Conservation (phyloP, 768 basidiomycete genomes). For the Lyophyllum decastes region DNA sequence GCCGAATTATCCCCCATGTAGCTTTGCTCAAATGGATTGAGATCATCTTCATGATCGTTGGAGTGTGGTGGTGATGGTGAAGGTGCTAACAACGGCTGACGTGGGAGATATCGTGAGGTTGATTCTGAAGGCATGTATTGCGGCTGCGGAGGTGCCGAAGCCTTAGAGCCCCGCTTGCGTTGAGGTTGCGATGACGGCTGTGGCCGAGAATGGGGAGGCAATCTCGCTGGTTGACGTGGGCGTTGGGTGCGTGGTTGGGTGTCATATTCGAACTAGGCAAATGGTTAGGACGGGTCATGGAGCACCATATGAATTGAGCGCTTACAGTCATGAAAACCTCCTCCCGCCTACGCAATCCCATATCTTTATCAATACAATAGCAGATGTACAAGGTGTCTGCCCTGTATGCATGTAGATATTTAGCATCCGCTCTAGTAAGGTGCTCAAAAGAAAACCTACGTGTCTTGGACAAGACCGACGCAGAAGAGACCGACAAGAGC, state of each 20-base stretch:
- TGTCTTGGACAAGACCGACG: slow-evolving; percentile 77
- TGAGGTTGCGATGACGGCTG: slow-evolving; percentile 10
- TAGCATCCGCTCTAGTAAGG: neutral
- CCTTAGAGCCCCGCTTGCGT: neutral
- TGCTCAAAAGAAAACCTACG: slow-evolving; percentile 27
- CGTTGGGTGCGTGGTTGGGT: slow-evolving; percentile 14
- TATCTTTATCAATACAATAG: slow-evolving; percentile 51
- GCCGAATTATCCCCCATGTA: slow-evolving; percentile 27
- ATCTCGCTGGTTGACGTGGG: slow-evolving; percentile 7
- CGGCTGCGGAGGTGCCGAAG: slow-evolving; percentile 15
- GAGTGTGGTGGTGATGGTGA: slow-evolving; percentile 14
- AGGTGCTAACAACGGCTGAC: slow-evolving; percentile 25
- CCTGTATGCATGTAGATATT: slow-evolving; percentile 20
- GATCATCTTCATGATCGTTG: slow-evolving; percentile 33
- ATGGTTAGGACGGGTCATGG: neutral
- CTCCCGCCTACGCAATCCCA: slow-evolving; percentile 38
- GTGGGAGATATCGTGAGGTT: slow-evolving; percentile 26
- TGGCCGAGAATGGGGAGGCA: slow-evolving; percentile 2
- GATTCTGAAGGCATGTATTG: slow-evolving; percentile 23
- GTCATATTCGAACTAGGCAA: slow-evolving; percentile 35
- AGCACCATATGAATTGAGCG: slow-evolving; percentile 6
- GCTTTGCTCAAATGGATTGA: slow-evolving; percentile 44
- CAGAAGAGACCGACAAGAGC: slow-evolving; percentile 84
- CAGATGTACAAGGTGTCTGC: slow-evolving; percentile 49
- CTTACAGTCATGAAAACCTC: slow-evolving; percentile 43